Base-by-base conservation (phyloP, 768 basidiomycete genomes). In the Paxillus involutus region DNA sequence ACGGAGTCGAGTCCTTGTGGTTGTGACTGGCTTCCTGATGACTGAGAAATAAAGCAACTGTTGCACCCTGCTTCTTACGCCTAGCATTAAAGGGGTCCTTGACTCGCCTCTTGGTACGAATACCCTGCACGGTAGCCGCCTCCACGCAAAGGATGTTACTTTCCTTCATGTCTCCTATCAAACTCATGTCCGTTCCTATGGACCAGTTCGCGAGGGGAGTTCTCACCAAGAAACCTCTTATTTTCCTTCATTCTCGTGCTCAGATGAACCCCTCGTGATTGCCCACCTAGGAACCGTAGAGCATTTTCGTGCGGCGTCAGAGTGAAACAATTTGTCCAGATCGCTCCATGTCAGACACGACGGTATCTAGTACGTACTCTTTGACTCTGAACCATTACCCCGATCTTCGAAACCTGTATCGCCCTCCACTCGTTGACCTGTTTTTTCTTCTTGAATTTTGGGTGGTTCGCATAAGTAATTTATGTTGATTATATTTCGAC, bases 151-250 rank as follows among this genome's bases (percentile, higher is more conserved):
- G 81, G 45, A 77, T 82, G 71, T 70, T 75, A 10, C 67, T 84
- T 9, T 60, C 69, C 16, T 65, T 63, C 5, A 71, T 75, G 4
- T 65, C n/a, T 71, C 13, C 72, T 81, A 67, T 80, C 64, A 83
- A 84, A 42, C 65, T 88, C 40, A 71, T 86, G 68, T 65, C 77
- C 14, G 73, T 85, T 32, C 85, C 86, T 8, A 82, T 84, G 73
- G 86, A 87, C 65, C 85, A 86, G 57, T 85, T 87, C 63, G 80
- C 80, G 6, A 74, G 85, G 19, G 86, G 85, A 6, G 85, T 87
- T 52, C 86, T 85, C 75, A 73, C 7, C 64, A 67, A 17, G 69
- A 69, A 48, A 21, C 21, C 21, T 21, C 21, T 21, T 21, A 21
- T 21, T 21, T 21, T 21, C 19, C 57, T 56, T 57, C 72, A 84